phyloP scores from a whole-genome alignment of 1,139 yeast genomes.

The Sugiyamaella castrensis region DNA sequence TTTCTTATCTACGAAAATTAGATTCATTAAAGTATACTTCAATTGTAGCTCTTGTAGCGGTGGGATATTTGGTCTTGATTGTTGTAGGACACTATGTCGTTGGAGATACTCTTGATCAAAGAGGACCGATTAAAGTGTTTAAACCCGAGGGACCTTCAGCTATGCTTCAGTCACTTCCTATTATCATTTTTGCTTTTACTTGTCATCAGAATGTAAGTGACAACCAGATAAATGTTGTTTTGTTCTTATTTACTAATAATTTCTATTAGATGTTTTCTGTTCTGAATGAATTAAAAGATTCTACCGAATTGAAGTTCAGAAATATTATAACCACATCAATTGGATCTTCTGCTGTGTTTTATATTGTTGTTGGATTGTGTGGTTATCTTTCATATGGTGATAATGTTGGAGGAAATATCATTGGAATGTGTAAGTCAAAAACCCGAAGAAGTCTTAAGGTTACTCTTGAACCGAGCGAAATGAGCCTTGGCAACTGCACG shows the following conservation, averaged over 20 bases:
- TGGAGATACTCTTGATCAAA: conserved; percentile 43
- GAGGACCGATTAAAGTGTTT: conserved; percentile 55
- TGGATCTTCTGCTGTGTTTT: conserved; percentile 55
- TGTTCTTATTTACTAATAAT: neutral
- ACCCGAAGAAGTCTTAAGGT: too few relatives aligned
- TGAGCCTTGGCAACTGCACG: too few relatives aligned
- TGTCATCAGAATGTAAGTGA: conserved; percentile 67
- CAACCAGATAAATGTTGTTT: too few relatives aligned
- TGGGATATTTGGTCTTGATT: conserved; percentile 71
- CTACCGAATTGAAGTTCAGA: conserved; percentile 49
- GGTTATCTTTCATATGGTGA: conserved; percentile 90
- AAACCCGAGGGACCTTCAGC: conserved; percentile 57
- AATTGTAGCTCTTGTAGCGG: conserved; percentile 75
- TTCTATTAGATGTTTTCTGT: conserved; percentile 64
- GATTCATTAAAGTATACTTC: conserved; percentile 88
- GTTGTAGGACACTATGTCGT: conserved; percentile 61
- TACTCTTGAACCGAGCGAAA: too few relatives aligned
- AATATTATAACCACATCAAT: conserved; percentile 57
- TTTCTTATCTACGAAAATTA: conserved; percentile 67
- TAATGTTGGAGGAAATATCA: conserved; percentile 73
- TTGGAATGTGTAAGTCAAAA: conserved; percentile 52
- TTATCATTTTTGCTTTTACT: conserved; percentile 89
- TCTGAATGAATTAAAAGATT: conserved; percentile 71
- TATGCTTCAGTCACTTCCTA: conserved; percentile 78
- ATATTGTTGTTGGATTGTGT: conserved; percentile 66